phyloP scores from a whole-genome alignment of 192 early-diverging fungal species.

The Backusella psychrophila region DNA sequence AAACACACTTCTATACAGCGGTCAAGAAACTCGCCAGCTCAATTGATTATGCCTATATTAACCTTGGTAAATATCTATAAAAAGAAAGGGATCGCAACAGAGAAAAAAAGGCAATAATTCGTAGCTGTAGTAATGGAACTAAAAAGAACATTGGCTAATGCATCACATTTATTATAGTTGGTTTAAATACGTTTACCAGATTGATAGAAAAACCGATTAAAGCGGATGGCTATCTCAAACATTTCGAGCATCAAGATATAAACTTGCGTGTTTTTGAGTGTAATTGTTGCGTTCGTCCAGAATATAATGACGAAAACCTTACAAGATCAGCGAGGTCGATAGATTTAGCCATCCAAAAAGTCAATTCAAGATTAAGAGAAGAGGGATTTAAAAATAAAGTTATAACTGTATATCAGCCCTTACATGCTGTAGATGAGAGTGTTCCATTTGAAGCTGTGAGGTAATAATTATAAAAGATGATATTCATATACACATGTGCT shows the following conservation, averaged over 20 bases:
- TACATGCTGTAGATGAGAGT: background rate
- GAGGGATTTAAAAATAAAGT: background rate
- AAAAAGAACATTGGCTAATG: background rate
- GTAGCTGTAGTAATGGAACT: background rate
- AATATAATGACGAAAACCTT: background rate
- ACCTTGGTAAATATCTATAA: background rate
- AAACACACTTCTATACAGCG: background rate
- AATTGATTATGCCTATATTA: background rate
- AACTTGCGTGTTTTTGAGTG: constrained; percentile 1
- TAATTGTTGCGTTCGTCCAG: background rate
- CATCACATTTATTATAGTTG: background rate
- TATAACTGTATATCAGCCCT: background rate
- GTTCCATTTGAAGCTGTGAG: background rate
- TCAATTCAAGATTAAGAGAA: background rate
- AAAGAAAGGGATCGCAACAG: background rate
- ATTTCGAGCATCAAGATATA: background rate
- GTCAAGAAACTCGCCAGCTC: background rate
- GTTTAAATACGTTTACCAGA: background rate
- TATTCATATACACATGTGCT: background rate
- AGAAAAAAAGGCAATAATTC: background rate
- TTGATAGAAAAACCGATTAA: background rate
- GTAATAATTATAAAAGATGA: background rate
- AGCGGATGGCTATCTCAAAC: background rate
- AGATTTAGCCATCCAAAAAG: background rate
- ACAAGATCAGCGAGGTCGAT: background rate